Conservation (phyloP, 768 basidiomycete species). For the Boletus coccyginus region DNA sequence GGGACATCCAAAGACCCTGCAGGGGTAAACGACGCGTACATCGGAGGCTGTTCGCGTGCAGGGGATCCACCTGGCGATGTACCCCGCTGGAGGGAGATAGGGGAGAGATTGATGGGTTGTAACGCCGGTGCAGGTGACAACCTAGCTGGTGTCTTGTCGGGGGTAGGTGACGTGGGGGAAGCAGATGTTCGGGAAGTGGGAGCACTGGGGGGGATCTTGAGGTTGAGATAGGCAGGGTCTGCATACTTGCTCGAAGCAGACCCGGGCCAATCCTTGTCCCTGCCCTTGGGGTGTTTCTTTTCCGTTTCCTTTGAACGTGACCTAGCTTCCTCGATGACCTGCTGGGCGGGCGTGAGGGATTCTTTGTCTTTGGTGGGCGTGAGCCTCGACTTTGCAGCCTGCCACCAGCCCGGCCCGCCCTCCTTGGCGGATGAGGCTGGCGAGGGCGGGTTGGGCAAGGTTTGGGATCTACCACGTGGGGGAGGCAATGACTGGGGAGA, state of each 20-base stretch:
- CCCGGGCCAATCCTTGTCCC: slow-evolving; percentile 58
- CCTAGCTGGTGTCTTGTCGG: slow-evolving; percentile 33
- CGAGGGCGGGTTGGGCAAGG: slow-evolving; percentile 55
- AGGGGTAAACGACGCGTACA: slow-evolving; percentile 72
- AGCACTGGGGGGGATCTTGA: slow-evolving; percentile 49
- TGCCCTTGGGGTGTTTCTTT: slow-evolving; percentile 37
- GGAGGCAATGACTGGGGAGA: slow-evolving; percentile 48
- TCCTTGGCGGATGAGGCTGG: slow-evolving; percentile 67
- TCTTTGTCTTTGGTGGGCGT: slow-evolving; percentile 78
- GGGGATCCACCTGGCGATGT: slow-evolving; percentile 37
- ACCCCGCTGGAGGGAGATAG: slow-evolving; percentile 58
- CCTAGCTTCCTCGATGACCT: slow-evolving; percentile 74
- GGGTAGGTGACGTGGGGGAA: slow-evolving; percentile 62
- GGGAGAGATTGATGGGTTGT: slow-evolving; percentile 50
- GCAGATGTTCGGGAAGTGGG: slow-evolving; percentile 48
- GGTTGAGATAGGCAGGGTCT: slow-evolving; percentile 58
- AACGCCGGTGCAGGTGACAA: slow-evolving; percentile 39
- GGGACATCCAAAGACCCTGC: slow-evolving; percentile 75
- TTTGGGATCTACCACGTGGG: slow-evolving; percentile 59
- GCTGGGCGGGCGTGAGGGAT: slow-evolving; percentile 79
- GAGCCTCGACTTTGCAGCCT: slow-evolving; percentile 66
- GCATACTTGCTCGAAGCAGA: slow-evolving; percentile 48
- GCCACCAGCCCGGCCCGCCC: slow-evolving; percentile 62
- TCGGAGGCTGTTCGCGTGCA: slow-evolving; percentile 54
- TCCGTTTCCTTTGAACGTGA: slow-evolving; percentile 59